Evolutionary conservation across 2,329 filamentous ascomycete species (phyloP).

Genomic region (Tolypocladium tropicale): DNA sequence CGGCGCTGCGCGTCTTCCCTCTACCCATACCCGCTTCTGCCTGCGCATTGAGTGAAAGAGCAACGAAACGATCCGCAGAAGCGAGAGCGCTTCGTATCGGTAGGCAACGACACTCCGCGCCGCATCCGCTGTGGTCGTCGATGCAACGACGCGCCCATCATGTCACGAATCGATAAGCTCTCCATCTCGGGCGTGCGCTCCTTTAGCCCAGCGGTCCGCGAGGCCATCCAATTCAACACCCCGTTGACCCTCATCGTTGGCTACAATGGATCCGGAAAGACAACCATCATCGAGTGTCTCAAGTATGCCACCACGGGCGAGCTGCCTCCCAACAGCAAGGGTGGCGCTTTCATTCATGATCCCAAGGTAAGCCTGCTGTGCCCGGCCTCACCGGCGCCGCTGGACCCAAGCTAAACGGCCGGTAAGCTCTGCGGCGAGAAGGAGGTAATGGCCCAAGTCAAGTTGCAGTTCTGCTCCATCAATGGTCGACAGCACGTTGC

Average conservation of each 20-base stretch:
- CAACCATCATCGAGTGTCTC: slow-evolving; percentile 96
- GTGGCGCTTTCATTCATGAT: slow-evolving; percentile 92
- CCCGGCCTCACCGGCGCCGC: background rate
- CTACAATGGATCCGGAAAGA: slow-evolving; percentile 96
- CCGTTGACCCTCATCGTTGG: slow-evolving; percentile 95
- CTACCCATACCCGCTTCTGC: background rate
- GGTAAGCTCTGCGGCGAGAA: slow-evolving; percentile 66
- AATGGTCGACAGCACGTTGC: slow-evolving; percentile 72
- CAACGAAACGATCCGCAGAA: background rate
- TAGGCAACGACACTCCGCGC: background rate
- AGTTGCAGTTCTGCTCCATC: slow-evolving; percentile 74
- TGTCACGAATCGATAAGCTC: slow-evolving; percentile 83
- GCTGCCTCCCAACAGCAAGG: slow-evolving; percentile 81
- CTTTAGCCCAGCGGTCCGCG: slow-evolving; percentile 64
- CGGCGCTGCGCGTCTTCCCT: background rate
- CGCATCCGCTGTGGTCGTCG: background rate
- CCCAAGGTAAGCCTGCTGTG: slow-evolving; percentile 52
- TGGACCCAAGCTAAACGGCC: slow-evolving; percentile 4
- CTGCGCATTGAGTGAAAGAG: background rate
- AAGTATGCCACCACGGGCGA: slow-evolving; percentile 97
- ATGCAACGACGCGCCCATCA: slow-evolving; percentile 15
- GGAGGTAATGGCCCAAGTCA: slow-evolving; percentile 84
- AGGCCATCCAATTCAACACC: slow-evolving; percentile 79
- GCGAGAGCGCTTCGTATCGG: background rate
- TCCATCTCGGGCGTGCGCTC: slow-evolving; percentile 77